Evolutionary conservation across 2,329 filamentous ascomycete genomes (phyloP), one percentile per base, ranked within the genome.

Genomic region (Xylaria sp.): DNA sequence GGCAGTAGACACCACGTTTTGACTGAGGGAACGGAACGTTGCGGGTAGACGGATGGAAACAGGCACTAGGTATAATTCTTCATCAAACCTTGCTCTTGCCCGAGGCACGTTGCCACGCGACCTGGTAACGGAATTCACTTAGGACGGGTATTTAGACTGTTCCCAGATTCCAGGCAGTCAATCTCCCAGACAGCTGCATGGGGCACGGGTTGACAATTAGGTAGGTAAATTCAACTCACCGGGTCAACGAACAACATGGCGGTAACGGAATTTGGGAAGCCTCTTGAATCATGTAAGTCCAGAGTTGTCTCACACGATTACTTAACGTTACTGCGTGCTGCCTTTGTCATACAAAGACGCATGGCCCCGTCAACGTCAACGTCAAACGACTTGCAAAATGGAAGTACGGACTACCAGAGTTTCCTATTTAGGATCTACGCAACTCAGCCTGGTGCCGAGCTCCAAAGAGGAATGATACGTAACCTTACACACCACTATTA

Each of bases 11-110:
- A 50, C 39, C 44, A 21, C 26, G 45, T 50, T 50, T 64, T 46
- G 50, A 48, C 48, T 55, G n/a, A 44, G 48, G 52, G 47, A 57
- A 54, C 47, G 56, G 55, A 54, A 60, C 60, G 56, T 60, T 52
- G 57, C 63, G 64, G 62, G 44, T 44, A 46, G 56, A 39, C 62
- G 61, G 64, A 45, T 63, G 51, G 47, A 57, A 50, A 54, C 52
- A 51, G 49, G 26, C 24, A 50, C 29, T 34, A n/a, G n/a, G n/a
- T n/a, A 34, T 34, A 34, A 7, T 13, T 34, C 9, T 43, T 47
- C 44, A 42, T 52, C 39, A 44, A n/a, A n/a, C n/a, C n/a, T n/a
- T n/a, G n/a, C 47, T 26, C 34, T 34, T 9, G 24, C 5, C 39
- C 13, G 43, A 54, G 40, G 43, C 40, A 44, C 41, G 48, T 44